These are phyloP conservation scores for Aspergillus cristatus DNA, from an alignment of 495 filamentous ascomycete genomes.

Conservation along the genomic window DNA sequence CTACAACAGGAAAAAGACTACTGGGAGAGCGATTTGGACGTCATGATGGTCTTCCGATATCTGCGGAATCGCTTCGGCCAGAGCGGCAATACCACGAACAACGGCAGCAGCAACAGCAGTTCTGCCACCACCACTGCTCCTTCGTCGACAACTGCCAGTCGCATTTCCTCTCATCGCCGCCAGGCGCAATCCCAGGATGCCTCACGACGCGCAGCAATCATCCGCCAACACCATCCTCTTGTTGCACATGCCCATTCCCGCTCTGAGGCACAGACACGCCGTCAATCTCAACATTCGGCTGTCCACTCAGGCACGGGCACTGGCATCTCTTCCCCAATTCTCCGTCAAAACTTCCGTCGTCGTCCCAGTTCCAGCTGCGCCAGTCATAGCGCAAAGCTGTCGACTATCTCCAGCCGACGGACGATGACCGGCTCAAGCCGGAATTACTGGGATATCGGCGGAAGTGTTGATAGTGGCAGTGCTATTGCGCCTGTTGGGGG, in stretches of 20 bases:
- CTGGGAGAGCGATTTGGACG: slow-evolving; percentile 81
- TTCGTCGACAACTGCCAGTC: slow-evolving; percentile 45
- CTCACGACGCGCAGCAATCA: slow-evolving; percentile 69
- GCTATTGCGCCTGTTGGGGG: slow-evolving; percentile 49
- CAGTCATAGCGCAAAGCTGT: slow-evolving; percentile 65
- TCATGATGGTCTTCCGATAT: slow-evolving; percentile 82
- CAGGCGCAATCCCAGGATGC: slow-evolving; percentile 59
- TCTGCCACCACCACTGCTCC: slow-evolving; percentile 26
- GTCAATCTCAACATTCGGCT: slow-evolving; percentile 39
- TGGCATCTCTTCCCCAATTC: slow-evolving; percentile 31
- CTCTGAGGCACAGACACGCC: slow-evolving; percentile 38
- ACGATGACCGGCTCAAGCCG: slow-evolving; percentile 50
- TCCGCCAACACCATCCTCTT: slow-evolving; percentile 79
- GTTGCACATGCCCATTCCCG: slow-evolving; percentile 48
- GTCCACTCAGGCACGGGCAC: slow-evolving; percentile 35
- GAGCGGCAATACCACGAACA: too few species aligned
- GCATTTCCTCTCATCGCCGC: slow-evolving; percentile 67
- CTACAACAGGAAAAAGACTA: slow-evolving; percentile 52
- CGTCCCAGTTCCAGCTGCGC: slow-evolving; percentile 61
- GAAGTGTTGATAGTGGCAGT: slow-evolving; percentile 64
- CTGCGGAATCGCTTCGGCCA: slow-evolving; percentile 66
- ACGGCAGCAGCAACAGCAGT: slow-evolving; percentile 18
- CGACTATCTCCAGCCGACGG: slow-evolving; percentile 45
- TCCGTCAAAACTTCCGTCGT: slow-evolving; percentile 41
- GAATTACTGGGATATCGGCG: slow-evolving; percentile 85